Evolutionary conservation across 1,284 basidiomycete genomes (phyloP).

Genomic region (Phlebopus sp.): DNA sequence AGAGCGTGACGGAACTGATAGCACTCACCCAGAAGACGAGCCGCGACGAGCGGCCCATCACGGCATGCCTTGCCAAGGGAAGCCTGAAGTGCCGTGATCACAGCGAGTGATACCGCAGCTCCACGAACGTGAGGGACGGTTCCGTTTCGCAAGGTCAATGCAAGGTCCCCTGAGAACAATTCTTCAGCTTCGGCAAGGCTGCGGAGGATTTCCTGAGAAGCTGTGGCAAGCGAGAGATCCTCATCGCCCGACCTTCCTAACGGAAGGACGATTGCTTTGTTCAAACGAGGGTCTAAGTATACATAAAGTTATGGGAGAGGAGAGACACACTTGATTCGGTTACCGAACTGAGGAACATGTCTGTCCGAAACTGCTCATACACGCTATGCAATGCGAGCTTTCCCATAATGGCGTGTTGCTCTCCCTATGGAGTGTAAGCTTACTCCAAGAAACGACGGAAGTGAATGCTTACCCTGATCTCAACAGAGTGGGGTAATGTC

Average conservation of each 20-base stretch:
- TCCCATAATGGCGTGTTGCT: slow-evolving; percentile 70
- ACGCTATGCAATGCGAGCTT: slow-evolving; percentile 73
- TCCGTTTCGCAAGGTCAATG: slow-evolving; percentile 56
- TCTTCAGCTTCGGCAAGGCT: slow-evolving; percentile 66
- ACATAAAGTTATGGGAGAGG: background rate
- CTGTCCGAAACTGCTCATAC: slow-evolving; percentile 72
- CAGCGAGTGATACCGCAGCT: slow-evolving; percentile 64
- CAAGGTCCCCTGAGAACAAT: slow-evolving; percentile 66
- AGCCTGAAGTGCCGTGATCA: slow-evolving; percentile 74
- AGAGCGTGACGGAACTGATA: background rate
- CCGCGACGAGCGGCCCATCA: slow-evolving; percentile 52
- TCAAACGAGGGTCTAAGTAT: background rate
- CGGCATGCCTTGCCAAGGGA: slow-evolving; percentile 64
- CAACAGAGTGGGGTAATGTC: slow-evolving; percentile 52
- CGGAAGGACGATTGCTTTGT: slow-evolving; percentile 76
- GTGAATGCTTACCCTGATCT: slow-evolving; percentile 50
- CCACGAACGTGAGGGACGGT: slow-evolving; percentile 71
- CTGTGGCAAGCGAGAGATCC: slow-evolving; percentile 36
- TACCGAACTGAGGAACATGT: slow-evolving; percentile 85
- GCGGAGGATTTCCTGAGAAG: slow-evolving; percentile 59
- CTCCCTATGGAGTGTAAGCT: slow-evolving; percentile 46
- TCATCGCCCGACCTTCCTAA: slow-evolving; percentile 67
- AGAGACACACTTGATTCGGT: slow-evolving; percentile 74
- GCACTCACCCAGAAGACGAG: slow-evolving; percentile 63
- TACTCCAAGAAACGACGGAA: background rate